phyloP scores from a whole-genome alignment of 2,329 filamentous ascomycete species.

The Bertia moriformis region DNA sequence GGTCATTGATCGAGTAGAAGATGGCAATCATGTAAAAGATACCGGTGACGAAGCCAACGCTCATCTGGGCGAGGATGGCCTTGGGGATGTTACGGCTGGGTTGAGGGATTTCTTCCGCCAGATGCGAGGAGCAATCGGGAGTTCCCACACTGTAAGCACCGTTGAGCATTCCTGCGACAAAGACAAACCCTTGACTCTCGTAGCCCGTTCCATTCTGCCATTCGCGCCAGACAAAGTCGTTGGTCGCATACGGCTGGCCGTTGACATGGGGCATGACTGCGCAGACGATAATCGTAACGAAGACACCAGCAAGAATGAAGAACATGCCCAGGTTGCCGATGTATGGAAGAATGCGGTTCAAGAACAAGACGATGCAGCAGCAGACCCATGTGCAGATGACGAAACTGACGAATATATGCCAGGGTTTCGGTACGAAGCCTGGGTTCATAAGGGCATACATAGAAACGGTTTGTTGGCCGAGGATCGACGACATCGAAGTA shows the following conservation, averaged over 20 bases:
- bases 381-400: constrained; percentile 22
- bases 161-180: constrained; percentile 47
- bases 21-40: constrained; percentile 34
- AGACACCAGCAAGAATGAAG: constrained; percentile 32
- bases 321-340: constrained; percentile 39
- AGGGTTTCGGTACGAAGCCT: constrained; percentile 17
- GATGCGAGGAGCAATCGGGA: constrained; percentile 48
- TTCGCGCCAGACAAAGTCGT: constrained; percentile 25
- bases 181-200: constrained; percentile 36
- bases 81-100: constrained; percentile 36
- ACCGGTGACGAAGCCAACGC: constrained; percentile 33
- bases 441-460: constrained; percentile 8
- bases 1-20: constrained; percentile 40
- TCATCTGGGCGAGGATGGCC: constrained; percentile 32
- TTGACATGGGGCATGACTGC: constrained; percentile 33
- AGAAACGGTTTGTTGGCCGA: constrained; percentile 4
- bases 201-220: constrained; percentile 28
- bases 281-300: constrained; percentile 39
- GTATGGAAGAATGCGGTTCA: constrained; percentile 33
- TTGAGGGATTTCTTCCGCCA: constrained; percentile 48
- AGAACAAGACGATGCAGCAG: constrained; percentile 30
- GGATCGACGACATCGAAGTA: constrained; percentile 18
- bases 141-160: constrained; percentile 55
- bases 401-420: constrained; percentile 28
- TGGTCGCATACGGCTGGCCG: constrained; percentile 22